Base-by-base conservation (phyloP, 331 rosid genomes). In the Arachis monticola region DNA sequence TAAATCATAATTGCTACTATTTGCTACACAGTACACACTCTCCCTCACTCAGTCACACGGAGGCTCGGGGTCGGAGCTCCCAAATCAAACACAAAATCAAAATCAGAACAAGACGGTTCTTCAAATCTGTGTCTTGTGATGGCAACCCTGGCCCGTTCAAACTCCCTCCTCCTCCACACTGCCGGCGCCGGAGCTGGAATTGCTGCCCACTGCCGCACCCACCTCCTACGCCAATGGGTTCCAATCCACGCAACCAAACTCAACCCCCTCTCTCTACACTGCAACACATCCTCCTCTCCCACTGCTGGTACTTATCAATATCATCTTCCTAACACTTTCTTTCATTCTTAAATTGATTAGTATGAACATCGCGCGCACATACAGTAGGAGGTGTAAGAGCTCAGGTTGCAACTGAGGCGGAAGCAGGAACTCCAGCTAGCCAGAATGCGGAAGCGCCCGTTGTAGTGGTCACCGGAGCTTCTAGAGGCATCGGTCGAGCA, bases 141-240 rank as follows among this genome's bases (percentile, higher is more conserved):
- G 96, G 89, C 88, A 64, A 69, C 92, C 45, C 14, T 90, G 44
- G 74, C 87, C 47, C 85, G 82, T 65, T 79, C 89, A 17, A 79
- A 79, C 79, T 70, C 71, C 63, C 73, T 83, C 67, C 67, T 86
- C 69, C 62, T 76, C 64, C 84, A 67, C 50, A 70, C 85, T 74
- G 50, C 76, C 67, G 73, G 83, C 31, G 13, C 78, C 3, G 31
- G 76, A n/a, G 42, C 32, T 14, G 81, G 79, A 41, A 81, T 38
- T 38, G 4, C 72, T 31, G 1, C 64, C 42, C 42, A 13, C 2
- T 27, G 32, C 9, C 14, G 42, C 13, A 27, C 0, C 32, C 78
- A 62, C 58, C 74, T 72, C 56, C 74, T 72, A 55, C 71, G 55
- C 40, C 86, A 80, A 38, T 82, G 86, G 80, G 76, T 80, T 38